phyloP scores from a whole-genome alignment of 106 monocot genomes.

The Narthecium ossifragum region DNA sequence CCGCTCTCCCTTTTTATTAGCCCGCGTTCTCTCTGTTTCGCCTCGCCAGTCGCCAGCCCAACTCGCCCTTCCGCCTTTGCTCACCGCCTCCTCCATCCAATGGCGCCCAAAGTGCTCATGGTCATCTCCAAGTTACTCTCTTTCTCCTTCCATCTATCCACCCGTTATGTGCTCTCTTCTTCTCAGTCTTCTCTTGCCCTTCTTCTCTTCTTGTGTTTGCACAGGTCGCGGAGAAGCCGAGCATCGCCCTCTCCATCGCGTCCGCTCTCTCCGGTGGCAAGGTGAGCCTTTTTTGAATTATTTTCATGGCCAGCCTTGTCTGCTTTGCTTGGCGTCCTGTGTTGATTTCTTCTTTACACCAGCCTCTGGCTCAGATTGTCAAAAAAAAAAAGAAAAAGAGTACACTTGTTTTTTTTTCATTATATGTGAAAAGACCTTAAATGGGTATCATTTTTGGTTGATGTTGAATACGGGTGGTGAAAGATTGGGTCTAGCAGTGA shows the following conservation, averaged over 20 bases:
- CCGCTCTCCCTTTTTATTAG: too few species aligned
- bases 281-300: conserved; percentile 35
- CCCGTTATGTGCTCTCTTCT: neutral
- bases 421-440: too few species aligned
- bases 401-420: too few species aligned
- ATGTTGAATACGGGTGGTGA: too few species aligned
- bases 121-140: neutral
- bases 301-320: too few species aligned
- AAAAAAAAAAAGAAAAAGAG: too few species aligned
- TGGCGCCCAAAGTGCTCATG: conserved; percentile 31
- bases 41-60: neutral
- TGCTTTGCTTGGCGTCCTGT: too few species aligned
- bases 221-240: conserved; percentile 97
- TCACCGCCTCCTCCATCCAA: neutral
- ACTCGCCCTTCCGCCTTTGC: neutral
- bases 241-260: conserved; percentile 91
- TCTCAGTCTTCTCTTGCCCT: neutral
- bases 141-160: neutral
- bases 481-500: too few species aligned
- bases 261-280: conserved; percentile 72
- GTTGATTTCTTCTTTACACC: too few species aligned
- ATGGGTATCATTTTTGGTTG: too few species aligned
- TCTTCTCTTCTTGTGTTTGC: neutral
- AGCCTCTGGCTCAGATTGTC: too few species aligned
- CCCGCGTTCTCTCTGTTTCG: neutral